These are phyloP conservation scores for Globisporangium splendens DNA, from an alignment of 352 stramenopile genomes.

Conservation along the genomic window DNA sequence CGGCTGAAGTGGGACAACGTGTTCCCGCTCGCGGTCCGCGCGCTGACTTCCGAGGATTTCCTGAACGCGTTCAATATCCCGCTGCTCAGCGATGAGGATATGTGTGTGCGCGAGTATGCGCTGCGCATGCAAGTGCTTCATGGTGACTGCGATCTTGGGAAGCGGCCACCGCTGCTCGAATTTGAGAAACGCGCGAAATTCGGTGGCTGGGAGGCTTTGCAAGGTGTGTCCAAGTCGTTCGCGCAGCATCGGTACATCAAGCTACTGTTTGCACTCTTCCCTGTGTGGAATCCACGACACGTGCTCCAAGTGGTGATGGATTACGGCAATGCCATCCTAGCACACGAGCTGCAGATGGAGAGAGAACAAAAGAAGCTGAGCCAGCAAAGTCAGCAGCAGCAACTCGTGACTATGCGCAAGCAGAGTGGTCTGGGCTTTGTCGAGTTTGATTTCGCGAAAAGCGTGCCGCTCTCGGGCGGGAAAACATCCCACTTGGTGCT, in stretches of 20 bases:
- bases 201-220: conserved; percentile 65
- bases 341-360: conserved; percentile 19
- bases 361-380: conserved; percentile 15
- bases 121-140: conserved; percentile 73
- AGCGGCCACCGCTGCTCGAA: conserved; percentile 57
- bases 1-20: conserved; percentile 54
- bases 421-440: conserved; percentile 31
- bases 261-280: conserved; percentile 68
- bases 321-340: conserved; percentile 23
- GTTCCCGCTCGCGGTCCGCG: conserved; percentile 47
- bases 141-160: conserved; percentile 59
- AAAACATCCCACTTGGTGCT: conserved; percentile 45
- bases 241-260: conserved; percentile 81
- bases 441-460: conserved; percentile 68
- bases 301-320: conserved; percentile 47
- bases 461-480: conserved; percentile 35
- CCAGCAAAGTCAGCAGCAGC: conserved; percentile 17
- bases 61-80: conserved; percentile 43
- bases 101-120: conserved; percentile 74
- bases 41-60: conserved; percentile 45
- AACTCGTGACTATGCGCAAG: conserved; percentile 29
- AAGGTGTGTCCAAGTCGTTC: conserved; percentile 32
- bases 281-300: conserved; percentile 58
- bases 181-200: conserved; percentile 75
- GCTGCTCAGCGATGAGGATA: conserved; percentile 50